Conservation (phyloP, 106 monocot species). For the Dioscorea alata region DNA sequence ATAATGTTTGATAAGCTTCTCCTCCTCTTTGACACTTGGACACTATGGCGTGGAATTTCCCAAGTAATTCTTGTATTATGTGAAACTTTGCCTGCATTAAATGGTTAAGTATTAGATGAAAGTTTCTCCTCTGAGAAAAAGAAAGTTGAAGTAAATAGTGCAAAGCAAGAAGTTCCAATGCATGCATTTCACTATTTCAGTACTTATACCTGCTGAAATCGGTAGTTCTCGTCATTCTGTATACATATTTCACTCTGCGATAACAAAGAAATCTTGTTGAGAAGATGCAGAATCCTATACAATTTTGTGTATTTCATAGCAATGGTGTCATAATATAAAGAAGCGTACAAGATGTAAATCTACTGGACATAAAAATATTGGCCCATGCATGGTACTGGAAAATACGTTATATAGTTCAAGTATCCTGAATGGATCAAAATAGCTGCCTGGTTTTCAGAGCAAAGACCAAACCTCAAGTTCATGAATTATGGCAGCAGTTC, state of each 20-base stretch:
- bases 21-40: constrained; percentile 34
- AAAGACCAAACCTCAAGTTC: constrained; percentile 76
- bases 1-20: constrained; percentile 24
- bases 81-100: constrained; percentile 73
- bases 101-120: neutral
- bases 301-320: too few relatives aligned
- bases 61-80: constrained; percentile 84
- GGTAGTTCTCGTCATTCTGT: constrained; percentile 73
- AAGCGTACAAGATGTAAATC: too few relatives aligned
- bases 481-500: constrained; percentile 95
- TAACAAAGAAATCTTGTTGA: constrained; percentile 1
- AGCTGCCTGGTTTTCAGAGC: neutral
- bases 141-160: neutral
- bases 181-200: neutral
- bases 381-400: too few relatives aligned
- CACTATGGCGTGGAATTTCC: constrained; percentile 58
- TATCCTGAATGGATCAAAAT: too few relatives aligned
- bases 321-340: too few relatives aligned
- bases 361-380: too few relatives aligned
- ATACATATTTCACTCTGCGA: constrained; percentile 84
- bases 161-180: too few relatives aligned
- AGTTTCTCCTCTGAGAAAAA: neutral
- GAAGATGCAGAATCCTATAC: neutral
- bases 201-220: constrained; percentile 84
- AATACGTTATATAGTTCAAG: too few relatives aligned